phyloP scores from a whole-genome alignment of 139 green algal species.

The Tetraselmis striata region DNA sequence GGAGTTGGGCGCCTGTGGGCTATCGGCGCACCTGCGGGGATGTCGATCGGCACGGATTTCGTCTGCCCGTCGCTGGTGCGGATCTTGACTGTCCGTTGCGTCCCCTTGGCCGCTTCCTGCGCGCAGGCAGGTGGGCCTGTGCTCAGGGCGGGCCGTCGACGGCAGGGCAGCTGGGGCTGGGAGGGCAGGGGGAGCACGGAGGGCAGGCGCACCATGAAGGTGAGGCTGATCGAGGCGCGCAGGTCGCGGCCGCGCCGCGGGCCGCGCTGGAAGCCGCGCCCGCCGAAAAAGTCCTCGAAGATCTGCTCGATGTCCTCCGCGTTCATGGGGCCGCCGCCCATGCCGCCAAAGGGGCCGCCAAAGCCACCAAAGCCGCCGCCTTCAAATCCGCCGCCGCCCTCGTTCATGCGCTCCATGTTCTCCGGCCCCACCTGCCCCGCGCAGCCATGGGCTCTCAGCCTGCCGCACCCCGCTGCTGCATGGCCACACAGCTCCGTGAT shows the following conservation, averaged over 20 bases:
- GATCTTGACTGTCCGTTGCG: slow-evolving; percentile 27
- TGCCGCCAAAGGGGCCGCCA: slow-evolving; percentile 5
- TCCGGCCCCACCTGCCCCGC: slow-evolving; percentile 39
- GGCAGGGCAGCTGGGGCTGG: not conserved
- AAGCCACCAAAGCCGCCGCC: not conserved
- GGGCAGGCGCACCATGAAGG: slow-evolving; percentile 26
- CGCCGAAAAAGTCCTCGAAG: slow-evolving; percentile 34
- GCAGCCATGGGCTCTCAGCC: slow-evolving; percentile 7
- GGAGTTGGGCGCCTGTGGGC: not conserved
- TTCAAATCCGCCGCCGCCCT: slow-evolving; percentile 23
- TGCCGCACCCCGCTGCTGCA: too few relatives aligned
- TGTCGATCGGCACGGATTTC: slow-evolving; percentile 39
- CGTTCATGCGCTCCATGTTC: slow-evolving; percentile 56
- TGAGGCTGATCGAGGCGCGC: slow-evolving; percentile 19
- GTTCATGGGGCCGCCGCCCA: slow-evolving; percentile 19
- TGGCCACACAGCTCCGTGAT: too few relatives aligned
- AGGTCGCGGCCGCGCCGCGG: slow-evolving; percentile 17
- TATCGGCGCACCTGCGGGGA: slow-evolving; percentile 37
- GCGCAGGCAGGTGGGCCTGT: slow-evolving; percentile 19
- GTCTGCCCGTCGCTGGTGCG: slow-evolving; percentile 19
- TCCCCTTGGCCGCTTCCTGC: slow-evolving; percentile 54
- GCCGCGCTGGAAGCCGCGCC: slow-evolving; percentile 18
- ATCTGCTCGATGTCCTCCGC: slow-evolving; percentile 37
- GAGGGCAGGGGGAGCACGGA: not conserved
- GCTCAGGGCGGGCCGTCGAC: slow-evolving; percentile 6